Base-by-base conservation (phyloP, 192 early-diverging fungal genomes). In the Entomortierella parvispora region DNA sequence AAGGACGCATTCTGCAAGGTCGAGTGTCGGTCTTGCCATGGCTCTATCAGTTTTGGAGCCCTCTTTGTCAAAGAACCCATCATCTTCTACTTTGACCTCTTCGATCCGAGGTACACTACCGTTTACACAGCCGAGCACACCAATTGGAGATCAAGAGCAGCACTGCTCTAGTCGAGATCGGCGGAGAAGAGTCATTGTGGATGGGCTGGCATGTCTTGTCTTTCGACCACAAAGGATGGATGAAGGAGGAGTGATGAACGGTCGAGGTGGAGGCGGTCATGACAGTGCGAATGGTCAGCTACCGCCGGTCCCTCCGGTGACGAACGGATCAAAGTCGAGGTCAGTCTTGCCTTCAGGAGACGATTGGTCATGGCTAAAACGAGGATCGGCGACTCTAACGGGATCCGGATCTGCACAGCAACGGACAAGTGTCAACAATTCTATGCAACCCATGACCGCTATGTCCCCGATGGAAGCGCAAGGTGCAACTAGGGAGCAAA, bases 181-280 rank as follows among this genome's bases (percentile, higher is more conserved):
- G 9, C 58, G 57, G 47, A 64, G 65, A 50, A 25, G 43, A 23
- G 52, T 29, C 0, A 62, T 68, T 32, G 2, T 76, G 2, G 65
- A 76, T 3, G 49, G 47, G 32, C 42, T 76, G 29, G 42, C 72
- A 15, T 23, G 45, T 1, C 25, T 68, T 5, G 65, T 76, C 0
- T 76, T 76, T 29, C 58, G 72, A 26, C 50, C 72, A 26, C 58
- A 65, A 6, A 29, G 62, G 9, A 54, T 57, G 8, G 46, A 56
- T 3, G 14, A 5, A 28, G 47, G 12, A 4, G 54, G 49, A n/a
- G 32, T 18, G 32, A 22, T 58, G 23, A 11, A 2, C 2, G 53
- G 12, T 50, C 53, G 54, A 11, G 53, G 55, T 33, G 22, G 17
- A n/a, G 33, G 31, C 26, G 7, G 31, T 26, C 10, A 0, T 43